Conservation (phyloP, 805 yeast genomes). For the Vanderwaltozyma tropicalis region DNA sequence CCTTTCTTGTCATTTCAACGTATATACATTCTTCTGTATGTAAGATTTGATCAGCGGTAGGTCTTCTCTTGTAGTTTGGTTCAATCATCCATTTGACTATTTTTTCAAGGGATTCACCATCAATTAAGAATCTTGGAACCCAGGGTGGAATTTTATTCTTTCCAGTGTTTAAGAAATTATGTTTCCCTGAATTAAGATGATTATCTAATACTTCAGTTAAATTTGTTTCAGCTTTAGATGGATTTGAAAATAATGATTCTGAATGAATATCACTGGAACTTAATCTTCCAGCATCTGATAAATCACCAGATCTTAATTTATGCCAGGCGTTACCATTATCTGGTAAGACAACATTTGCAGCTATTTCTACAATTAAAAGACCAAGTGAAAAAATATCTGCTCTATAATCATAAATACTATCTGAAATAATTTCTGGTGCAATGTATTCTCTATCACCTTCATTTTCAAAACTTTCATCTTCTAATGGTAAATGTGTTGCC, state of each 20-base stretch:
- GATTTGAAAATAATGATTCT: conserved; percentile 23
- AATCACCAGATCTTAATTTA: conserved; percentile 85
- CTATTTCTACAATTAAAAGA: conserved; percentile 84
- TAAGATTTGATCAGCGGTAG: conserved; percentile 67
- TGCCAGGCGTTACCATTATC: conserved; percentile 97
- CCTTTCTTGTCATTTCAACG: conserved; percentile 71
- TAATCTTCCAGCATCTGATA: conserved; percentile 86
- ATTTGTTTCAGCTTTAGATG: conserved; percentile 22
- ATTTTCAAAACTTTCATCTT: conserved; percentile 56
- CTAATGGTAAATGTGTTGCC: conserved; percentile 73
- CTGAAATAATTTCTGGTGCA: conserved; percentile 88
- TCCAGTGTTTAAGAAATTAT: not conserved
- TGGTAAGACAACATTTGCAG: conserved; percentile 89
- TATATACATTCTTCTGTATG: conserved; percentile 60
- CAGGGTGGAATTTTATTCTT: conserved; percentile 47
- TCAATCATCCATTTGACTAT: conserved; percentile 82
- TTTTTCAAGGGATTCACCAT: conserved; percentile 63
- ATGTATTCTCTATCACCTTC: conserved; percentile 97
- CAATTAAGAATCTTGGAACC: conserved; percentile 79
- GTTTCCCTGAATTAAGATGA: conserved; percentile 3
- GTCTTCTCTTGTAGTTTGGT: conserved; percentile 72
- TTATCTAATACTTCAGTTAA: conserved; percentile 14
- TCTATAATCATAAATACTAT: conserved; percentile 73
- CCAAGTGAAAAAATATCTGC: conserved; percentile 96
- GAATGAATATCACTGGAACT: conserved; percentile 56